Evolutionary conservation across 2,329 filamentous ascomycete species (phyloP), one percentile per base, ranked within the genome.

Genomic region (Aspergillus calidoustus): DNA sequence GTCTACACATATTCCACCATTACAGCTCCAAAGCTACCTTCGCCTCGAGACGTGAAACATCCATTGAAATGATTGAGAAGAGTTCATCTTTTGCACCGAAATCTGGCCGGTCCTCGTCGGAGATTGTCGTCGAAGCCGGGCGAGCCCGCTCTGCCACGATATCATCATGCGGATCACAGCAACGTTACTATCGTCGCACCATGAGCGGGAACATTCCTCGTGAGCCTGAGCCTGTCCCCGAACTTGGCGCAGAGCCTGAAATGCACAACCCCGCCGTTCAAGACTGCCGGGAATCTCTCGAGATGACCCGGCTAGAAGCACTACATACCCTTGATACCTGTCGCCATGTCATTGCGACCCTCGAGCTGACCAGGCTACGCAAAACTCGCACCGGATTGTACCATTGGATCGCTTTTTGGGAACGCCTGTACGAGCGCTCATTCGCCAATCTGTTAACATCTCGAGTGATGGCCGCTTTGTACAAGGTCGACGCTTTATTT

Each of bases 331-430:
- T 75, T 22, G 47, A 54, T 7, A 64, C 66, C 28, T 74, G 72
- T 60, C 71, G 71, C 31, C 63, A 66, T 23, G 64, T 71, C 49
- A 70, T 75, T 46, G 62, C 69, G 7, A 64, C 62, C 4, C 69
- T 74, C 7, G 73, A 75, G 53, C 31, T 74, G 22, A 73, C 67
- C 2, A 71, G 73, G 17, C 69, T 75, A 57, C 65, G 66, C 61
- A 73, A 72, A 34, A 69, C 73, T 8, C 70, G 73, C 22, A 64
- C 64, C 19, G 73, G 73, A 3, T 54, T 72, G 30, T 60, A 60
- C 38, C 61, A 68, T 54, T 75, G 73, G 73, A 59, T 71, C 11
- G 31, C 62, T 13, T 75, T 74, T 56, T 75, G 73, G 73, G 61
- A 68, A 23, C 64, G 63, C 15, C 61, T 74, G 7, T 75, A 74